A percentile compares a stretch with the other conserved stretches of the same genome.
These are phyloP conservation scores for Circinella umbellata DNA, from an alignment of 371 early-diverging fungal genomes.

Conservation along the genomic window DNA sequence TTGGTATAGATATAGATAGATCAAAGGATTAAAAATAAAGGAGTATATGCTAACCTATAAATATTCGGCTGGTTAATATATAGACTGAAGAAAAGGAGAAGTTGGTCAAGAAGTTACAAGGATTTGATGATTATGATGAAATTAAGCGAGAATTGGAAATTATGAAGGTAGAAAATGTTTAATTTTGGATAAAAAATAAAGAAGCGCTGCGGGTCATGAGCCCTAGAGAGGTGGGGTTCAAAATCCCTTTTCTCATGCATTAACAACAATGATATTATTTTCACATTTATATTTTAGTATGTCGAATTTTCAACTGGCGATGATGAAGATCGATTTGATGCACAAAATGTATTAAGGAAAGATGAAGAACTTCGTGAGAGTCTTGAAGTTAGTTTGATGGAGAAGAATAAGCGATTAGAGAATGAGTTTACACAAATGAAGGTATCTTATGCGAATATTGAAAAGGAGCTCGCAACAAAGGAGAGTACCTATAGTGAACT, in stretches of 20 bases:
- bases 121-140: conserved; percentile 79
- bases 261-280: not conserved
- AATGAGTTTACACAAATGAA: conserved; percentile 74
- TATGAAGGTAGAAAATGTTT: conserved; percentile 65
- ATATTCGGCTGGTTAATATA: conserved; percentile 10
- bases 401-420: conserved; percentile 84
- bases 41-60: not conserved
- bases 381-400: conserved; percentile 76
- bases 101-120: conserved; percentile 52
- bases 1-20: conserved; percentile 24
- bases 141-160: conserved; percentile 86
- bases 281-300: conserved; percentile 29
- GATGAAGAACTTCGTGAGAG: conserved; percentile 38
- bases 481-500: conserved; percentile 32
- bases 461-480: conserved; percentile 39
- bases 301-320: conserved; percentile 55
- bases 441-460: conserved; percentile 51
- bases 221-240: no score
- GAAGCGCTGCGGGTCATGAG: no score
- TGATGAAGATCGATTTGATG: conserved; percentile 44
- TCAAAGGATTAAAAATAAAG: conserved; percentile 2
- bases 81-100: conserved; percentile 60
- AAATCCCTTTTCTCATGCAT: no score
- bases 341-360: conserved; percentile 42
- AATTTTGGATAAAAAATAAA: no score